Base-by-base conservation (phyloP, 495 filamentous ascomycete genomes). In the Tuber microsphaerosporum region DNA sequence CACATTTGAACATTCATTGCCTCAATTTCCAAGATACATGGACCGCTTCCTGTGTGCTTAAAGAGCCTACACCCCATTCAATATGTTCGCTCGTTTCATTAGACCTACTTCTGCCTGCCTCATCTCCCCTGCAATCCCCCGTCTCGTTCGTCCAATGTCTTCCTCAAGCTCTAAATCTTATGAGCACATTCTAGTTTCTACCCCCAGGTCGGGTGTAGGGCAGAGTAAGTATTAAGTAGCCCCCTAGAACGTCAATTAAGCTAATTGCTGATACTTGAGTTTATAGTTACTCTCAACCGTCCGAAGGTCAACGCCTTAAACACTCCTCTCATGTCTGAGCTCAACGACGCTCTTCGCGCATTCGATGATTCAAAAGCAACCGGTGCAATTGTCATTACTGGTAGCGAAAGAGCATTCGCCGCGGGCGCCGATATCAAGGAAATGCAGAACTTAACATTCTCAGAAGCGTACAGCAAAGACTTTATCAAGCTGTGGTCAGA, bases 401-500 rank as follows among this genome's bases (percentile, higher is more conserved):
- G 95, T 71, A 92, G 89, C 76, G 88, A 91, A 73, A 91, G 90
- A 82, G 93, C 94, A 69, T 99, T 99, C 84, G 95, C 95, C 3
- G 95, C 95, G 76, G 95, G 95, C 74, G 95, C 95, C 75, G 95
- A 99, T 85, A 99, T 99, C 85, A 97, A 97, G 85, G 95, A 99
- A 86, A 99, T 99, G 95, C 90, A 92, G 56, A 89, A 92, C 71
- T 88, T 97, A 6, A 94, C 89, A 80, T 99, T 98, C 86, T 88
- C 90, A 72, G 83, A 89, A 73, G 95, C 95, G 70, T 97, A 95
- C 87, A 90, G 87, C 34, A 88, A 83, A 76, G 92, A 94, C 84
- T 98, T 98, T 85, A 97, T 98, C 85, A 92, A 95, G 82, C 88
- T 89, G 48, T 99, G 95, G 95, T 96, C 93, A 41, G 90, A 96